Evolutionary conservation across 805 yeast genomes (phyloP).

Genomic region (Zygosaccharomyces rouxii): DNA sequence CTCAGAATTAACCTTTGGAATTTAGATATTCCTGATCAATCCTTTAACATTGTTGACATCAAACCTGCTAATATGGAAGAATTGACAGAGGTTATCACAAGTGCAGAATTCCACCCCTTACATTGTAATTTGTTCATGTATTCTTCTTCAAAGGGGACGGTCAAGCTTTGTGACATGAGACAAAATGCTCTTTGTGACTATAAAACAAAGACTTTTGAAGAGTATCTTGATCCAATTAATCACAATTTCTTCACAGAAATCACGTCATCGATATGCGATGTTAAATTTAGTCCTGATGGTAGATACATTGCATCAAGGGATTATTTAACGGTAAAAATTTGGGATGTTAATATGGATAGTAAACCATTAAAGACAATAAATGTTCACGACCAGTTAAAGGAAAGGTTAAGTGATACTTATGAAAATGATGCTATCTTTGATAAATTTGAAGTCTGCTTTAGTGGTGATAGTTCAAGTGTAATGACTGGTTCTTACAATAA

Average conservation of each 20-base stretch:
- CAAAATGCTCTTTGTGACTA: constrained; percentile 89
- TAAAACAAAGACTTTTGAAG: constrained; percentile 85
- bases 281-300: constrained; percentile 87
- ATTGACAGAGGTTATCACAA: constrained; percentile 93
- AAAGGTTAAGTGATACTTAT: constrained; percentile 91
- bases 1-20: constrained; percentile 95
- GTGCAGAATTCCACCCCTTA: constrained; percentile 92
- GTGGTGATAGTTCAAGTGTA: constrained; percentile 86
- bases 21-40: constrained; percentile 86
- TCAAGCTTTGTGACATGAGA: constrained; percentile 95
- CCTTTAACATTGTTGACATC: constrained; percentile 95
- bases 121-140: constrained; percentile 93
- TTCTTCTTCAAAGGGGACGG: constrained; percentile 91
- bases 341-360: constrained; percentile 97
- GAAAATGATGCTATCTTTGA: constrained; percentile 98
- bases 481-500: constrained; percentile 98
- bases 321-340: constrained; percentile 93
- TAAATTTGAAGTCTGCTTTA: constrained; percentile 92
- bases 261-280: constrained; percentile 90
- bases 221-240: constrained; percentile 83
- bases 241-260: constrained; percentile 97
- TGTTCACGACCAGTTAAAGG: constrained; percentile 92
- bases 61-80: constrained; percentile 99
- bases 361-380: constrained; percentile 92
- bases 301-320: constrained; percentile 95